Conservation (phyloP, 495 filamentous ascomycete genomes). For the Lasiosphaeria ovina region DNA sequence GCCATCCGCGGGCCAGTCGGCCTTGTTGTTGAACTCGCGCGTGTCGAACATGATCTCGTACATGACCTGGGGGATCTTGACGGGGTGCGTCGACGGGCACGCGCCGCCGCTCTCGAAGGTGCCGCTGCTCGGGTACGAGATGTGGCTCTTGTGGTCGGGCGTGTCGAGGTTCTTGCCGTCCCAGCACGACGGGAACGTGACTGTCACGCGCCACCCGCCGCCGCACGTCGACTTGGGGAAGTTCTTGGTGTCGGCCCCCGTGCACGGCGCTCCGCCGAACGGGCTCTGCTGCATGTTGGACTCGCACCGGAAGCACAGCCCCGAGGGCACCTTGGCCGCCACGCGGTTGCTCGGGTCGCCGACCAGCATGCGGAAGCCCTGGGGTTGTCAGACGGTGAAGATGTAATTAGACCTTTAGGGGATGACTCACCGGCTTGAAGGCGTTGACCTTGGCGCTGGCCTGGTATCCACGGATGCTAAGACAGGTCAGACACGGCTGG, state of each 20-base stretch:
- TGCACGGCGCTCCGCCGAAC: slow-evolving; percentile 35
- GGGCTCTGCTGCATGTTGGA: slow-evolving; percentile 32
- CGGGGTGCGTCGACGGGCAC: slow-evolving; percentile 48
- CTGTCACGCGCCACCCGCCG: slow-evolving; percentile 46
- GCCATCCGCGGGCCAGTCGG: slow-evolving; percentile 43
- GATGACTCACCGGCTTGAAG: slow-evolving; percentile 40
- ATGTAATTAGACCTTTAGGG: background rate
- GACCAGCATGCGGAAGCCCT: slow-evolving; percentile 56
- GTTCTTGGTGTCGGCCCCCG: slow-evolving; percentile 28
- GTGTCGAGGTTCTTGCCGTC: slow-evolving; percentile 54
- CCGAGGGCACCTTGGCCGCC: slow-evolving; percentile 35
- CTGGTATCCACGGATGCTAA: slow-evolving; percentile 22
- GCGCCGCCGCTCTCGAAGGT: slow-evolving; percentile 41
- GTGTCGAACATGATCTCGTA: slow-evolving; percentile 53
- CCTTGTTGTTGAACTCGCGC: slow-evolving; percentile 43
- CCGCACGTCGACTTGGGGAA: slow-evolving; percentile 45
- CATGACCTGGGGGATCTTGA: slow-evolving; percentile 46
- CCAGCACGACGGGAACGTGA: slow-evolving; percentile 55
- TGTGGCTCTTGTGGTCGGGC: slow-evolving; percentile 31
- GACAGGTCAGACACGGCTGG: background rate
- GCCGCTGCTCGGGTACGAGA: slow-evolving; percentile 38
- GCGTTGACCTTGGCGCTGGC: slow-evolving; percentile 35
- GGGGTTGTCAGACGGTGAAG: slow-evolving; percentile 12
- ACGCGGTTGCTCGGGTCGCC: slow-evolving; percentile 40
- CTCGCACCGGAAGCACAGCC: slow-evolving; percentile 48